phyloP scores from a whole-genome alignment of 306 rosid genomes.

The Lathyrus sativus region DNA sequence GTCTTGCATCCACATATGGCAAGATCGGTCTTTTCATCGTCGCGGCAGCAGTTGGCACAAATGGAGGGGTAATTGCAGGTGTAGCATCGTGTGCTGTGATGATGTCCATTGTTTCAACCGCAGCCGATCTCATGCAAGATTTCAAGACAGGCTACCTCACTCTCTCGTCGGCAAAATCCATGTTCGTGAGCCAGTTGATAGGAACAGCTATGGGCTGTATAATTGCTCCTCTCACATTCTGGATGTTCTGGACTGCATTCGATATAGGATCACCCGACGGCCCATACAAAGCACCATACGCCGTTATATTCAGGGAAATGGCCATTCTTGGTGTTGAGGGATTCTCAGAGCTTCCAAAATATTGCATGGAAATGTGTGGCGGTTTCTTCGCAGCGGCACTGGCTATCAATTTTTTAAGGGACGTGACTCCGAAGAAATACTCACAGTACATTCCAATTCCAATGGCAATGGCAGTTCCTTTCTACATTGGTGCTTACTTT shows the following conservation, averaged over 20 bases:
- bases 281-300: conserved; percentile 90
- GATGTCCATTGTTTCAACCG: conserved; percentile 95
- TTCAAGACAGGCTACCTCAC: conserved; percentile 98
- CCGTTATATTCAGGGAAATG: conserved; percentile 90
- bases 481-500: conserved; percentile 90
- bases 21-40: conserved; percentile 87
- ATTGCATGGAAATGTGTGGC: conserved; percentile 74
- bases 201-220: conserved; percentile 96
- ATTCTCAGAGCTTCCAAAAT: conserved; percentile 87
- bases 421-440: conserved; percentile 59
- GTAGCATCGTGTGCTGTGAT: conserved; percentile 79
- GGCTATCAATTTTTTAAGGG: conserved; percentile 69
- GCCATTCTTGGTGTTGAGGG: conserved; percentile 87
- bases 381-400: conserved; percentile 79
- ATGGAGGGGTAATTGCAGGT: conserved; percentile 93
- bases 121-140: conserved; percentile 99
- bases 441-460: conserved; percentile 87
- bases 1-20: conserved; percentile 75
- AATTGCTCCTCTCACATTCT: conserved; percentile 94
- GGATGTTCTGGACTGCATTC: conserved; percentile 96
- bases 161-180: conserved; percentile 87
- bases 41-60: conserved; percentile 71
- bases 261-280: conserved; percentile 90
- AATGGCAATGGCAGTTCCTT: conserved; percentile 97
- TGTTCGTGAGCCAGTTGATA: conserved; percentile 82